Percentiles rank a stretch among this genome's conserved stretches.
phyloP scores from a whole-genome alignment of 306 rosid species.

The Cicer cuneatum region DNA sequence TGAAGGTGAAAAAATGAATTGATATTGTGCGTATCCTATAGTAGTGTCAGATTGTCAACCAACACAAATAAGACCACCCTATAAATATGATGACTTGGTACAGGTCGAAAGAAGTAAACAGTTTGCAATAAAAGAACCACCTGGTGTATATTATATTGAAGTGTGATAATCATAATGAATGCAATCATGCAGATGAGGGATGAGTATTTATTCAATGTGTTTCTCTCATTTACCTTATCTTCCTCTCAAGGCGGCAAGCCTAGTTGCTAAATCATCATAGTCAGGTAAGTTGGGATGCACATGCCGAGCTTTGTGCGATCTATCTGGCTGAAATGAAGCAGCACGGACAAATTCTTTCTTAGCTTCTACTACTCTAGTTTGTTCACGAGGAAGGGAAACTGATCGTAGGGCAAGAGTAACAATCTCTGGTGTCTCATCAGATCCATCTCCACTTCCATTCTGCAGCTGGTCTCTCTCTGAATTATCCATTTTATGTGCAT shows the following conservation, averaged over 20 bases:
- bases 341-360: constrained; percentile 76
- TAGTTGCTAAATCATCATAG: constrained; percentile 86
- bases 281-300: constrained; percentile 96
- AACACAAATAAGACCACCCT: constrained; percentile 25
- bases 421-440: constrained; percentile 48
- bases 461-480: constrained; percentile 44
- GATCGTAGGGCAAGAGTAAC: constrained; percentile 62
- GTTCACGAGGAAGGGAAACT: constrained; percentile 79
- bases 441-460: constrained; percentile 53
- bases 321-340: constrained; percentile 74
- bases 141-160: constrained; percentile 30
- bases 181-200: constrained; percentile 32
- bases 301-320: constrained; percentile 62
- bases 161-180: constrained; percentile 36
- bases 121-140: constrained; percentile 33
- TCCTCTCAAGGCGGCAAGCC: constrained; percentile 82
- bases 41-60: constrained; percentile 29
- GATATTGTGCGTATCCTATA: constrained; percentile 10
- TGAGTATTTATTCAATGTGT: constrained; percentile 10
- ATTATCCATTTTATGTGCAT: constrained; percentile 48
- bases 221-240: constrained; percentile 52
- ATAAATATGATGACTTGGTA: constrained; percentile 18
- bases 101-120: constrained; percentile 39
- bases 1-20: constrained; percentile 22
- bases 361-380: constrained; percentile 51